These are phyloP conservation scores for Saccharomycopsis microspora DNA, from an alignment of 805 yeast species.

Conservation along the genomic window DNA sequence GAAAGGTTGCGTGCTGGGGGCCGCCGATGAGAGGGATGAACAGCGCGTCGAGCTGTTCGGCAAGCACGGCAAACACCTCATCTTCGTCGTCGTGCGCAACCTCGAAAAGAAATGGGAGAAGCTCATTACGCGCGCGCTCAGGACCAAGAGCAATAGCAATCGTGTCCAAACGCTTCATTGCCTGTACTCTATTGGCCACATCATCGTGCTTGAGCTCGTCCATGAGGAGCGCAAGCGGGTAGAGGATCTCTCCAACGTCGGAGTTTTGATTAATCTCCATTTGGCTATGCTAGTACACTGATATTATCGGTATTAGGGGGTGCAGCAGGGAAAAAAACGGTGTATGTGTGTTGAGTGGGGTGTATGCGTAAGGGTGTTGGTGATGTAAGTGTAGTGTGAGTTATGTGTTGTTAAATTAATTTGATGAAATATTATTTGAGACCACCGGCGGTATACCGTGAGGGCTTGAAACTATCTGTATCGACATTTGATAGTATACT, in stretches of 20 bases:
- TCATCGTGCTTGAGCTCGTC: conserved; percentile 97
- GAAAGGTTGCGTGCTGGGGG: conserved; percentile 41
- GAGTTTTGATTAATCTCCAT: not conserved
- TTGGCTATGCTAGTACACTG: not conserved
- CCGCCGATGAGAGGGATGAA: conserved; percentile 92
- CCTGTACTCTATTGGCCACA: conserved; percentile 83
- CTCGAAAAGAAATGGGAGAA: conserved; percentile 76
- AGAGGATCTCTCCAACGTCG: conserved; percentile 29
- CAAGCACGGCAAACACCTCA: conserved; percentile 89
- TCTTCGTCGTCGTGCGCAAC: conserved; percentile 96
- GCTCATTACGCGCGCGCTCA: conserved; percentile 79
- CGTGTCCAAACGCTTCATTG: conserved; percentile 89
- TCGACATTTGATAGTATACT: too few relatives aligned
- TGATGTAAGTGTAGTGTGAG: too few relatives aligned
- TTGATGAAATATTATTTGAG: too few relatives aligned
- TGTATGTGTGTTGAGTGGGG: too few relatives aligned
- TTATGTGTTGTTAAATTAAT: too few relatives aligned
- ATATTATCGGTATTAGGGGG: not conserved
- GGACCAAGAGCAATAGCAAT: conserved; percentile 93
- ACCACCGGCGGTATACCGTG: too few relatives aligned
- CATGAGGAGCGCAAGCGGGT: conserved; percentile 91
- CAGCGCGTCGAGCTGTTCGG: conserved; percentile 69
- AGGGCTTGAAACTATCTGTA: too few relatives aligned
- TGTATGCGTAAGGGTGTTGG: too few relatives aligned
- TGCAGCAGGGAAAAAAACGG: too few relatives aligned